Evolutionary conservation across 2,329 filamentous ascomycete genomes (phyloP).

Genomic region (Phaeosphaeria sp.): DNA sequence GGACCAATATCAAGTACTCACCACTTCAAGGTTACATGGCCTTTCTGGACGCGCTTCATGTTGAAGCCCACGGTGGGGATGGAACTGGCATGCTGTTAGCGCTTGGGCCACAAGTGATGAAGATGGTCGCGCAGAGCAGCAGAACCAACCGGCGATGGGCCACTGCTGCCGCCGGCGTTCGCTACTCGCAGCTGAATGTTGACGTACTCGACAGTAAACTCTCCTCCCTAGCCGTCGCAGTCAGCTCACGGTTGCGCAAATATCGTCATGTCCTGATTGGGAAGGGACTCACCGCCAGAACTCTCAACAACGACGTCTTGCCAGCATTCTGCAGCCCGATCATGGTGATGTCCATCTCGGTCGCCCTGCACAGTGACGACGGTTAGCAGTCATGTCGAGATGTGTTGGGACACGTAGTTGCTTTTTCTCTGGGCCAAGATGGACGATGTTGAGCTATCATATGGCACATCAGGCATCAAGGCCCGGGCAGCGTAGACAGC

Average conservation of each 20-base stretch:
- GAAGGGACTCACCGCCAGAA: constrained; percentile 81
- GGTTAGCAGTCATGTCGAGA: constrained; percentile 27
- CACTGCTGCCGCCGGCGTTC: constrained; percentile 33
- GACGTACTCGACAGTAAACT: constrained; percentile 98
- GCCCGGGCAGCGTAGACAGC: constrained; percentile 13
- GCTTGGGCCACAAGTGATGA: constrained; percentile 35
- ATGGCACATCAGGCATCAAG: constrained; percentile 37
- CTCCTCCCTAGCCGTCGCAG: constrained; percentile 74
- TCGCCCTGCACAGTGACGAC: constrained; percentile 70
- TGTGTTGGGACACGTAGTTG: constrained; percentile 18
- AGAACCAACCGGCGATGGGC: constrained; percentile 32
- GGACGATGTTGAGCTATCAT: constrained; percentile 28
- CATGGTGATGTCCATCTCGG: constrained; percentile 99
- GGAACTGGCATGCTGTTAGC: constrained; percentile 69
- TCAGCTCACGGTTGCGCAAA: constrained; percentile 33
- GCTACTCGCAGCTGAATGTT: constrained; percentile 28
- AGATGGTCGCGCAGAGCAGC: constrained; percentile 39
- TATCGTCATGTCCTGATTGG: constrained; percentile 40
- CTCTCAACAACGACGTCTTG: constrained; percentile 92
- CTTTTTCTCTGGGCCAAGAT: constrained; percentile 24
- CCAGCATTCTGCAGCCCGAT: constrained; percentile 97
- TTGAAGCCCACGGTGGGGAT: constrained; percentile 99
- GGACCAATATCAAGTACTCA: constrained; percentile 51
- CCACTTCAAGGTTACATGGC: constrained; percentile 98
- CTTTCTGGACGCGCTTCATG: constrained; percentile 97